phyloP scores from a whole-genome alignment of 805 yeast genomes.

The Saccharomyces kudriavzevii region DNA sequence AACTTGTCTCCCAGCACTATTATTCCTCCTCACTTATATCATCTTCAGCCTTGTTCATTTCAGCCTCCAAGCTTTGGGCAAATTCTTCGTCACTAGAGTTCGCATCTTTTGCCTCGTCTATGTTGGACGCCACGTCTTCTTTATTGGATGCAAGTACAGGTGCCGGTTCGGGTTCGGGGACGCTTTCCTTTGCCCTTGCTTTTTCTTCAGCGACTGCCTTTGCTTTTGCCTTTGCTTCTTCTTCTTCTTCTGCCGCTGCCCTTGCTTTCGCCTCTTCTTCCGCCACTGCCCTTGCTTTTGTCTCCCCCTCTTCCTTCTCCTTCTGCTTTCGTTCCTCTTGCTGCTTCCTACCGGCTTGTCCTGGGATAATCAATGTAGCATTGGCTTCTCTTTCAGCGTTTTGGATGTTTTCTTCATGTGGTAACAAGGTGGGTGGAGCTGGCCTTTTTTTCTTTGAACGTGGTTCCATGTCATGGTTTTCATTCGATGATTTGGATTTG shows the following conservation, averaged over 20 bases:
- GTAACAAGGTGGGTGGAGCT: constrained; percentile 29
- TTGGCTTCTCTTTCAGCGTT: constrained; percentile 28
- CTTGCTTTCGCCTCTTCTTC: not conserved
- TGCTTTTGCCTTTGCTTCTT: constrained; percentile 1
- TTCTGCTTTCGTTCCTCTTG: not conserved
- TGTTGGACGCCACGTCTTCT: not conserved
- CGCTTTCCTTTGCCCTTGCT: too few species aligned
- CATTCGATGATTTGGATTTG: not conserved
- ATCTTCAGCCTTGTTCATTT: constrained; percentile 25
- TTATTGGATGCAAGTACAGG: not conserved
- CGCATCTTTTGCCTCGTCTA: constrained; percentile 2
- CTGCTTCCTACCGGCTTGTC: constrained; percentile 14
- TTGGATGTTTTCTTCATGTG: constrained; percentile 26
- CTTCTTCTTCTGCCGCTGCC: constrained; percentile 6
- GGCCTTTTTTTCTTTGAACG: constrained; percentile 15
- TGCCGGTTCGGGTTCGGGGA: not conserved
- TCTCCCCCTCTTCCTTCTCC: constrained; percentile 6
- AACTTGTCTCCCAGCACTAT: not conserved
- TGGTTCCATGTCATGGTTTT: constrained; percentile 1
- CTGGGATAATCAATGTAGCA: constrained; percentile 27
- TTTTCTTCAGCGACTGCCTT: not conserved
- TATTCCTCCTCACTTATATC: constrained; percentile 28
- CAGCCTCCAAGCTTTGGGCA: constrained; percentile 29
- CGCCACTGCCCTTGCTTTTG: constrained; percentile 3
- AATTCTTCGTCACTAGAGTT: constrained; percentile 30